Evolutionary conservation across 208 protist genomes (phyloP).

Genomic region (Trypanosoma avium): DNA sequence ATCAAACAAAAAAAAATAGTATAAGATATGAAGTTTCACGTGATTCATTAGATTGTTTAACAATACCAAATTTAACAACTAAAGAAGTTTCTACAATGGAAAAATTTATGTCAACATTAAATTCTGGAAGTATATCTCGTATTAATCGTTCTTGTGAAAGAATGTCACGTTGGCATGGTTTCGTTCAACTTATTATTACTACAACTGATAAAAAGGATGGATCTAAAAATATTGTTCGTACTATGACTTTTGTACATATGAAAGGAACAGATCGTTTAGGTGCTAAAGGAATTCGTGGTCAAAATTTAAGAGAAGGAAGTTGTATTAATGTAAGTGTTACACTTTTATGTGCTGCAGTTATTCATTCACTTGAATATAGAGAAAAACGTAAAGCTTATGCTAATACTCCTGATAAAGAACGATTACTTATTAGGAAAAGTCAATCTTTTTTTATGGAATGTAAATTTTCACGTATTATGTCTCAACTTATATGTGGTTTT

Average conservation of each 20-base stretch:
- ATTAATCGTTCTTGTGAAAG: slow-evolving; percentile 54
- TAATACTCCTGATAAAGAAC: slow-evolving; percentile 48
- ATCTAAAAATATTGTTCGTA: slow-evolving; percentile 60
- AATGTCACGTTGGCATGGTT: slow-evolving; percentile 82
- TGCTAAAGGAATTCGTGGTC: slow-evolving; percentile 52
- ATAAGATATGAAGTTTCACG: slow-evolving; percentile 60
- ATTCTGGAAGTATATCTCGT: slow-evolving; percentile 48
- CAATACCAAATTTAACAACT: slow-evolving; percentile 68
- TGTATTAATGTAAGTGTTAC: slow-evolving; percentile 86
- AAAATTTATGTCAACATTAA: slow-evolving; percentile 68
- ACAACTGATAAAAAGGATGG: slow-evolving; percentile 61
- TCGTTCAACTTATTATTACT: slow-evolving; percentile 76
- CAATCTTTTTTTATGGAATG: slow-evolving; percentile 92
- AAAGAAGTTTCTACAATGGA: slow-evolving; percentile 55
- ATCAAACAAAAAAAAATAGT: slow-evolving; percentile 8
- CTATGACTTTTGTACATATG: slow-evolving; percentile 87
- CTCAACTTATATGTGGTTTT: slow-evolving; percentile 80
- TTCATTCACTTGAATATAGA: slow-evolving; percentile 86
- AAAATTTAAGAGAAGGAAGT: slow-evolving; percentile 48
- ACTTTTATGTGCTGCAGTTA: slow-evolving; percentile 73
- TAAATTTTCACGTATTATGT: slow-evolving; percentile 88
- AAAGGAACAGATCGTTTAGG: slow-evolving; percentile 86
- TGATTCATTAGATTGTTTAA: slow-evolving; percentile 65
- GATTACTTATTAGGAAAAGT: slow-evolving; percentile 73
- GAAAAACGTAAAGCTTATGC: slow-evolving; percentile 33